Conservation (phyloP, 768 basidiomycete species). For the Lepiota brunneoincarnata region DNA sequence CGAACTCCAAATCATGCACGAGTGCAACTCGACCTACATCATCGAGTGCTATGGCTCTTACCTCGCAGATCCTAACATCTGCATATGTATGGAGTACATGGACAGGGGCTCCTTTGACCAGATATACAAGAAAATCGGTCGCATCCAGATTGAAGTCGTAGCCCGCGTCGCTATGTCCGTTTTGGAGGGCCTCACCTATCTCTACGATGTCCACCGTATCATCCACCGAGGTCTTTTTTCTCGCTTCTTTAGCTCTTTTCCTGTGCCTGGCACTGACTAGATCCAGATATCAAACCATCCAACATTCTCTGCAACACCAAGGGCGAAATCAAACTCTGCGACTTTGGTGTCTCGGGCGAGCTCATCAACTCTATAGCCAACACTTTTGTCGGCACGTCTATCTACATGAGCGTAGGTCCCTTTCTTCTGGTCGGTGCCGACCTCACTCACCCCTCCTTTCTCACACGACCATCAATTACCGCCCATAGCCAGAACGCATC, state of each 20-base stretch:
- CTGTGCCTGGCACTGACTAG: neutral
- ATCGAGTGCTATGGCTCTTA: constrained; percentile 98
- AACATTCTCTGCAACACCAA: constrained; percentile 94
- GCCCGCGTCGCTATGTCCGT: constrained; percentile 92
- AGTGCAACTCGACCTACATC: constrained; percentile 90
- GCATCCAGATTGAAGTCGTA: constrained; percentile 91
- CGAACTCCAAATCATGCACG: constrained; percentile 98
- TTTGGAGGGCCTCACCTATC: constrained; percentile 90
- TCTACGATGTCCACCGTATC: constrained; percentile 96
- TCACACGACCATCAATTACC: constrained; percentile 1
- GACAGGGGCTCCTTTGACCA: constrained; percentile 92
- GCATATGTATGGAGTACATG: constrained; percentile 98
- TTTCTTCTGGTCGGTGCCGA: neutral
- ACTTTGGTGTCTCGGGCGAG: constrained; percentile 98
- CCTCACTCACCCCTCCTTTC: neutral
- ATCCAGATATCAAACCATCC: constrained; percentile 94
- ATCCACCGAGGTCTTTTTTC: constrained; percentile 86
- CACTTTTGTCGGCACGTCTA: constrained; percentile 98
- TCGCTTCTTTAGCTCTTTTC: neutral
- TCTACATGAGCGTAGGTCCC: constrained; percentile 93
- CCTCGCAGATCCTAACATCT: constrained; percentile 95
- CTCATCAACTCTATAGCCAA: constrained; percentile 98
- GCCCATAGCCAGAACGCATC: constrained; percentile 89
- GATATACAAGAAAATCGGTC: constrained; percentile 92
- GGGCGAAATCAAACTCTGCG: constrained; percentile 97